Evolutionary conservation across 2,329 filamentous ascomycete species (phyloP), one percentile per base, ranked within the genome.

Genomic region (Fusarium xyrophilum): DNA sequence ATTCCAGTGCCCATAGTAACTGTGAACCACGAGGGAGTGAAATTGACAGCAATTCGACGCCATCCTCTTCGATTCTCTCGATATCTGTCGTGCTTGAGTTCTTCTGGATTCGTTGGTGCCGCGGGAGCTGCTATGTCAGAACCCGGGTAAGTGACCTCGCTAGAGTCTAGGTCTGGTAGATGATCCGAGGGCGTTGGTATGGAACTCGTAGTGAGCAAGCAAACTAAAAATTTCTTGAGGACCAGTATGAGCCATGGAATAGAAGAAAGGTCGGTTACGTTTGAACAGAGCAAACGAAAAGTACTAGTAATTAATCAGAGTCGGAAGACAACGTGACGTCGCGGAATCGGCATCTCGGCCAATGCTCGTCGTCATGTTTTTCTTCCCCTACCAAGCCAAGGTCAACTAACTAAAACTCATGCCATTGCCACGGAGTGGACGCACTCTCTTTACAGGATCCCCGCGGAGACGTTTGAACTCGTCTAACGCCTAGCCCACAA

Each of bases 1-100:
- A 90, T 85, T 15, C 88, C 89, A 0, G 88, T 91, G 32, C 88
- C 88, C 88, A 91, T 87, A n/a, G 79, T 85, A 25, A 83, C 80
- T 1, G 80, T 77, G 72, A 86, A 74, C 72, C 69, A 73, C 17
- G 68, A 48, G 13, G 67, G 60, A 7, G 51, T 57, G 17, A 71
- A 59, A 30, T 63, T 44, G 46, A 63, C 44, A 8, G 63, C 60
- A 8, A 68, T 51, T 30, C 64, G 56, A 15, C 64, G 64, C 68
- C 67, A 70, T 53, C 68, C 63, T 44, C 44, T 39, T 21, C 25
- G 48, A 39, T 63, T 55, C 9, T n/a, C 15, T 21, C 21, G 32
- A 12, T 55, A 25, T 27, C 52, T 52, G 11, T 32, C 21, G 6
- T 21, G 21, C 3, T 50, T 38, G 15, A 56, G 44, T 21, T 58